Evolutionary conservation across 1,284 basidiomycete genomes (phyloP).

Genomic region (Inonotus hispidus): DNA sequence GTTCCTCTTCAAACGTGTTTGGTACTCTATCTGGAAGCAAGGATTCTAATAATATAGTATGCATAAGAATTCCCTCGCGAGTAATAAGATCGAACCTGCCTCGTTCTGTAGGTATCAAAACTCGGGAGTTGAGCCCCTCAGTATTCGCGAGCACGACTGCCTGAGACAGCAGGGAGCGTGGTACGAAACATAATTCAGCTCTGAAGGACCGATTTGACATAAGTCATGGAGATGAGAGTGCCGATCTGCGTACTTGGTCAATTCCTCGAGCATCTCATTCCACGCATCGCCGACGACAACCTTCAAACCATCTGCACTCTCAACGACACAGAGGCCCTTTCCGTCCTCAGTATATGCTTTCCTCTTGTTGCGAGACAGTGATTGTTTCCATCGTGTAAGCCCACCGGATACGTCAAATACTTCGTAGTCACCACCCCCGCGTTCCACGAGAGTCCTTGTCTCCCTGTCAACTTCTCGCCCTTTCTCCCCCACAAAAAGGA

Average conservation of each 20-base stretch:
- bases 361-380: conserved; percentile 43
- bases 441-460: conserved; percentile 44
- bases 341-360: conserved; percentile 36
- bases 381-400: conserved; percentile 41
- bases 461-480: conserved; percentile 42
- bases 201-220: conserved; percentile 21
- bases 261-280: conserved; percentile 45
- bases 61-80: background rate
- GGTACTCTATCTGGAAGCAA: conserved; percentile 29
- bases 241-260: conserved; percentile 38
- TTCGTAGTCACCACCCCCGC: conserved; percentile 54
- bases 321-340: conserved; percentile 47
- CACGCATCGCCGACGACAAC: conserved; percentile 44
- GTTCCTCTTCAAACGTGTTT: conserved; percentile 31
- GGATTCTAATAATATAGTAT: conserved; percentile 13
- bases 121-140: conserved; percentile 26
- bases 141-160: conserved; percentile 30
- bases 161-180: conserved; percentile 27
- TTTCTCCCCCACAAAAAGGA: conserved; percentile 54
- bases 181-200: conserved; percentile 27
- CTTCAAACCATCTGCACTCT: conserved; percentile 40
- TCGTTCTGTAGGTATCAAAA: background rate
- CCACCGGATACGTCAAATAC: conserved; percentile 48
- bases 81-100: background rate
- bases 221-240: background rate